Conservation (phyloP, 306 rosid species). For the Potentilla sterilis region DNA sequence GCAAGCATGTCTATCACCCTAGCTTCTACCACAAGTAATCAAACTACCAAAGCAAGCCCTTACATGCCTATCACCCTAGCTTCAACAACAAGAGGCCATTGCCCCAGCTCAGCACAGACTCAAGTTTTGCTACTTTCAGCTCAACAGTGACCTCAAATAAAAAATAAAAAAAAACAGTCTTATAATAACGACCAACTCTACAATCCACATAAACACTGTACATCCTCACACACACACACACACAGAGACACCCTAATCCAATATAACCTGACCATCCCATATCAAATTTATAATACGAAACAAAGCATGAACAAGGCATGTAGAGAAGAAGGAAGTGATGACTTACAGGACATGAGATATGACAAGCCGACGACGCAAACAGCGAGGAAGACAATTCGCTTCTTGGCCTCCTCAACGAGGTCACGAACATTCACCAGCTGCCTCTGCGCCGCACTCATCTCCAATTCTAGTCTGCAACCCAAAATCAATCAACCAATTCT, state of each 20-base stretch:
- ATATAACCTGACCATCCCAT: neutral
- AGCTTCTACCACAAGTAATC: slow-evolving; percentile 14
- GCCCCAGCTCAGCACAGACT: neutral
- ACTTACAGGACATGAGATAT: slow-evolving; percentile 91
- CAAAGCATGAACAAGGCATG: neutral
- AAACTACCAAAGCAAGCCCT: slow-evolving; percentile 1
- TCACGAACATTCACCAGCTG: slow-evolving; percentile 68
- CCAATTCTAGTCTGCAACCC: slow-evolving; percentile 1
- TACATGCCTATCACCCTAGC: no score
- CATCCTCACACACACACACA: no score
- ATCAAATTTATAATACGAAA: neutral
- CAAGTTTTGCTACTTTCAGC: neutral
- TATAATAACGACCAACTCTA: neutral
- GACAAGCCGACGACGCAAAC: slow-evolving; percentile 87
- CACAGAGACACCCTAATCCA: no score
- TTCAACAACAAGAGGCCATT: no score
- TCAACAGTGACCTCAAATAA: neutral
- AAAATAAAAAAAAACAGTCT: neutral
- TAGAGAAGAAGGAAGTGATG: neutral
- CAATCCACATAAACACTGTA: slow-evolving; percentile 2
- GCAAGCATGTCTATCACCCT: slow-evolving; percentile 2
- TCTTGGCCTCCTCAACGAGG: slow-evolving; percentile 96
- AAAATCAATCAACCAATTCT: slow-evolving; percentile 19
- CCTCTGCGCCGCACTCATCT: slow-evolving; percentile 54
- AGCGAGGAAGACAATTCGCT: slow-evolving; percentile 71